phyloP scores from a whole-genome alignment of 768 basidiomycete genomes.

The Ramaria sp. region DNA sequence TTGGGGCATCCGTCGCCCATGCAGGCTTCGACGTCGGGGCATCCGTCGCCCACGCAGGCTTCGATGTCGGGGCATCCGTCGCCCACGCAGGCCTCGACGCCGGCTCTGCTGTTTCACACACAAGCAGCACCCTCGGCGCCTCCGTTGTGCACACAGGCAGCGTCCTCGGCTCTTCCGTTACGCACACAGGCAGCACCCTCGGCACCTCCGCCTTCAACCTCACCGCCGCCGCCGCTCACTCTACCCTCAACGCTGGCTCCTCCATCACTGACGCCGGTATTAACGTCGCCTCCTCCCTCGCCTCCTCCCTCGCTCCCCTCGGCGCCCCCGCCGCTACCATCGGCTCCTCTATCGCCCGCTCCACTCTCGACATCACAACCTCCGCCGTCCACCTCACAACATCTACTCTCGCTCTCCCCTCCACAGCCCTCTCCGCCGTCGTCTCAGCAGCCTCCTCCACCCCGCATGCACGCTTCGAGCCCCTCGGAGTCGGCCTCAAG shows the following conservation, averaged over 20 bases:
- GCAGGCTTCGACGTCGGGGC: neutral
- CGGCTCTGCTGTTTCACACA: neutral
- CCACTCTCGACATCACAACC: too few species aligned
- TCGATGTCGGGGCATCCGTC: constrained; percentile 13
- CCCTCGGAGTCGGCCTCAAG: constrained; percentile 16
- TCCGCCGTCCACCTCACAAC: too few species aligned
- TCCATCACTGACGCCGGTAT: too few species aligned
- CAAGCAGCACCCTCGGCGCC: constrained; percentile 15
- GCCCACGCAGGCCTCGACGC: neutral
- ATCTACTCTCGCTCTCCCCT: too few species aligned
- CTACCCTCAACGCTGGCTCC: too few species aligned
- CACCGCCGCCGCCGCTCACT: too few species aligned
- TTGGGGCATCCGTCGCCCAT: neutral
- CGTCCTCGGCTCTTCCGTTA: too few species aligned
- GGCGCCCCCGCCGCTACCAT: too few species aligned
- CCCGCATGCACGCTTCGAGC: constrained; percentile 16
- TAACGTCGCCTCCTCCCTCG: too few species aligned
- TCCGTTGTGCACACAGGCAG: too few species aligned
- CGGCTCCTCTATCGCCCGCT: too few species aligned
- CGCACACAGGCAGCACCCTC: constrained; percentile 7
- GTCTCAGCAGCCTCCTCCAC: constrained; percentile 15
- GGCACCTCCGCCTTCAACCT: neutral
- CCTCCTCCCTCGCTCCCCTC: too few species aligned
- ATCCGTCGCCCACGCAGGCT: constrained; percentile 8
- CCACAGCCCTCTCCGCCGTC: constrained; percentile 4